Conservation (phyloP, 169 alveolate species). For the Eimeria sp. region DNA sequence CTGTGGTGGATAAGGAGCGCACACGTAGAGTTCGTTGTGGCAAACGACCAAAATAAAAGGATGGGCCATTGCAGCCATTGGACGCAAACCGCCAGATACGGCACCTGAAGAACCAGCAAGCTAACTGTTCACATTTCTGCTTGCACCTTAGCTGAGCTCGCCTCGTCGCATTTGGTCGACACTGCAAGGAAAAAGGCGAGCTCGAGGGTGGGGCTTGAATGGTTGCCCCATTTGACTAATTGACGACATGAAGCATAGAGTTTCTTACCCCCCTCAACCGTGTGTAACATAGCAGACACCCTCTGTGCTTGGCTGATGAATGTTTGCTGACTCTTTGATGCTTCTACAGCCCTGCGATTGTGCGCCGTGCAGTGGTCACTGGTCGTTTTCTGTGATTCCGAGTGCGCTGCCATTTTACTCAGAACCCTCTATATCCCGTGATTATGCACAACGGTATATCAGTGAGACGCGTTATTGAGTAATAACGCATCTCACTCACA, state of each 20-base stretch:
- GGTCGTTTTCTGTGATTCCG: background rate
- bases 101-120: background rate
- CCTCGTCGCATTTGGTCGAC: background rate
- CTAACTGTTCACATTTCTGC: background rate
- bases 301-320: background rate
- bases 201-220: background rate
- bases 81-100: background rate
- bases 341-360: background rate
- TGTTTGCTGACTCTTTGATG: background rate
- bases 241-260: background rate
- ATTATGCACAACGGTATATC: background rate
- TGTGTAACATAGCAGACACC: background rate
- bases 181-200: no score
- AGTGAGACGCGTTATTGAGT: background rate
- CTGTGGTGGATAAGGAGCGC: background rate
- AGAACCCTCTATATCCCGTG: background rate
- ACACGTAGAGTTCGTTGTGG: background rate
- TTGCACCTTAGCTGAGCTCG: background rate
- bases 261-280: background rate
- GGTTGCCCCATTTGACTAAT: background rate
- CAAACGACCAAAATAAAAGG: background rate
- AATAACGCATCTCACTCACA: background rate
- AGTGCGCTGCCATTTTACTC: background rate
- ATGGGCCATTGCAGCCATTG: background rate
- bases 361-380: background rate